A percentile compares a stretch with the other conserved stretches of the same genome.
Conservation (phyloP, 2,329 filamentous ascomycete species). For the Epicoccum nigrum region DNA sequence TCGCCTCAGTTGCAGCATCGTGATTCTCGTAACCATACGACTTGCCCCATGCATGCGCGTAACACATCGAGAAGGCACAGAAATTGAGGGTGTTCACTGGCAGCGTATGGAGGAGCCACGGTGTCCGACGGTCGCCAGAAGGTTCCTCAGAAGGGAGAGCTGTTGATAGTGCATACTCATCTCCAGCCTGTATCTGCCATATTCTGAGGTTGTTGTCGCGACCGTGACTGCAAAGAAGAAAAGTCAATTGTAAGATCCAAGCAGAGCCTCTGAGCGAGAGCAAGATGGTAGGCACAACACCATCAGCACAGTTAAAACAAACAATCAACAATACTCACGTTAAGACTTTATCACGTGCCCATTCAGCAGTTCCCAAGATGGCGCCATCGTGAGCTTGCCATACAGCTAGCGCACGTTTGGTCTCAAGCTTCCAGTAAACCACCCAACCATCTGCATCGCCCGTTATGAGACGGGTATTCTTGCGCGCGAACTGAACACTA, state of each 20-base stretch:
- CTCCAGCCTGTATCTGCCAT: constrained; percentile 72
- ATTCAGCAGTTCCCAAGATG: constrained; percentile 75
- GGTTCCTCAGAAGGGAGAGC: constrained; percentile 71
- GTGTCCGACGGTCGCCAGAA: constrained; percentile 61
- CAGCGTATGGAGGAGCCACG: constrained; percentile 85
- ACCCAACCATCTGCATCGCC: constrained; percentile 92
- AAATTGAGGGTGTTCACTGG: constrained; percentile 95
- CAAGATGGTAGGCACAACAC: too few species aligned
- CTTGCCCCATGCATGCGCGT: constrained; percentile 2
- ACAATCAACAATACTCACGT: constrained; percentile 66
- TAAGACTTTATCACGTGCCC: constrained; percentile 75
- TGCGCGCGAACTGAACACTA: constrained; percentile 71
- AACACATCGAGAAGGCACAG: constrained; percentile 76
- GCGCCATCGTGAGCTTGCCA: constrained; percentile 85
- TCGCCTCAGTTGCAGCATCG: constrained; percentile 3
- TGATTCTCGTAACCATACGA: background rate
- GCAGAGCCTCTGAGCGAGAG: background rate
- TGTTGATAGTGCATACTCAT: constrained; percentile 70
- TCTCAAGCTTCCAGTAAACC: constrained; percentile 81
- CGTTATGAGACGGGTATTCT: constrained; percentile 78
- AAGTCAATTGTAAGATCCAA: background rate
- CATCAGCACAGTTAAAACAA: background rate
- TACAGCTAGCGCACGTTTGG: constrained; percentile 79
- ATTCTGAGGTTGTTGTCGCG: constrained; percentile 85
- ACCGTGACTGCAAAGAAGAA: constrained; percentile 69